These are phyloP conservation scores for Pichia sp. DNA, from an alignment of 1,139 yeast species.

Conservation along the genomic window DNA sequence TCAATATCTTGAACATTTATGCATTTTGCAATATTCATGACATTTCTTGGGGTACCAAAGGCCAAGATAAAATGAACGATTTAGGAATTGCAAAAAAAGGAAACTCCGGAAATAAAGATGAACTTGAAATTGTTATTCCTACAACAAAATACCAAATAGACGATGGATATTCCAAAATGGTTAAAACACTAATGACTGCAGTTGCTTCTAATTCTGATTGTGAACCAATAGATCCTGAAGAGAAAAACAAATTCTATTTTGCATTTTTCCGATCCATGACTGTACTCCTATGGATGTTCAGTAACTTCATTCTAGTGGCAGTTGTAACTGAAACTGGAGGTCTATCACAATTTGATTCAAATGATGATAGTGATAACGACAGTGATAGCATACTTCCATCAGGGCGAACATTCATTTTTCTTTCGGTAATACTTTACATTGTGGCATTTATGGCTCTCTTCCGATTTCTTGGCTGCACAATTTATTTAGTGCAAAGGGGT, in stretches of 20 bases:
- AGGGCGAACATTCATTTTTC: slow-evolving; percentile 41
- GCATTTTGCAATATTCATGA: slow-evolving; percentile 85
- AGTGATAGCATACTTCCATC: slow-evolving; percentile 23
- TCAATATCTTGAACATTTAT: slow-evolving; percentile 74
- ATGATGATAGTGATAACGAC: slow-evolving; percentile 21
- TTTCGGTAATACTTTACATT: slow-evolving; percentile 75
- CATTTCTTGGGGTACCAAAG: slow-evolving; percentile 86
- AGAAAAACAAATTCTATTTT: slow-evolving; percentile 58
- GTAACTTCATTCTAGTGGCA: slow-evolving; percentile 63
- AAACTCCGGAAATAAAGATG: slow-evolving; percentile 37
- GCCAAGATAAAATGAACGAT: slow-evolving; percentile 58
- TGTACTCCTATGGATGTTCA: slow-evolving; percentile 73
- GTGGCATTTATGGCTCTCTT: slow-evolving; percentile 78
- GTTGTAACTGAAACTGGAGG: slow-evolving; percentile 72
- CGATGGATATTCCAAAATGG: slow-evolving; percentile 49
- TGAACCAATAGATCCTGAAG: slow-evolving; percentile 22
- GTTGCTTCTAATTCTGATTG: background rate
- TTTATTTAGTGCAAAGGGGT: slow-evolving; percentile 37
- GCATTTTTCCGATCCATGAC: slow-evolving; percentile 76
- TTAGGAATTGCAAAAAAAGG: slow-evolving; percentile 62
- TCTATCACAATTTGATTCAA: slow-evolving; percentile 34
- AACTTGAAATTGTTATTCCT: slow-evolving; percentile 67
- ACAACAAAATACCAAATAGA: slow-evolving; percentile 62
- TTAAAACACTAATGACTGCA: slow-evolving; percentile 40
- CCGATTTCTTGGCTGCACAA: slow-evolving; percentile 59